Evolutionary conservation across 2,329 filamentous ascomycete genomes (phyloP).

Genomic region (Triangularia setosa): DNA sequence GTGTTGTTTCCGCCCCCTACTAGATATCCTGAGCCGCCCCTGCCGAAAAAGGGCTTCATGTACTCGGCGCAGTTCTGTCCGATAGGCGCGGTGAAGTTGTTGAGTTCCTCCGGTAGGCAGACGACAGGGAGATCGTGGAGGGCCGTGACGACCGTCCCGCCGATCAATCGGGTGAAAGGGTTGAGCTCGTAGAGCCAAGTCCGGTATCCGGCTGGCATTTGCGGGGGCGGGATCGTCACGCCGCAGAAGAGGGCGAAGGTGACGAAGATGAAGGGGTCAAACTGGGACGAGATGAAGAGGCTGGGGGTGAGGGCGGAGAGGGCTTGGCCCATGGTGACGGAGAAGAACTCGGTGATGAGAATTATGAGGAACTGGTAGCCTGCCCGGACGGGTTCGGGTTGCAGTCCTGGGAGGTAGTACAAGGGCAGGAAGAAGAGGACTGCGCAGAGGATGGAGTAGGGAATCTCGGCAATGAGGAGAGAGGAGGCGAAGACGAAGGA

Average conservation of each 20-base stretch:
- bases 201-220: slow-evolving; percentile 76
- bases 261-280: slow-evolving; percentile 80
- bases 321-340: slow-evolving; percentile 73
- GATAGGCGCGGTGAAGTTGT: slow-evolving; percentile 61
- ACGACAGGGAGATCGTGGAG: slow-evolving; percentile 61
- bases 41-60: slow-evolving; percentile 66
- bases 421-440: slow-evolving; percentile 77
- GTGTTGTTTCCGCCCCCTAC: slow-evolving; percentile 54
- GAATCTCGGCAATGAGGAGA: slow-evolving; percentile 79
- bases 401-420: slow-evolving; percentile 80
- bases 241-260: slow-evolving; percentile 84
- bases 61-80: slow-evolving; percentile 70
- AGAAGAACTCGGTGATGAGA: slow-evolving; percentile 78
- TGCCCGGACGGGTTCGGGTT: slow-evolving; percentile 57
- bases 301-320: slow-evolving; percentile 74
- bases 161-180: slow-evolving; percentile 77
- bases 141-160: slow-evolving; percentile 75
- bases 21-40: slow-evolving; percentile 69
- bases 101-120: slow-evolving; percentile 61
- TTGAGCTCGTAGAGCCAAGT: slow-evolving; percentile 79
- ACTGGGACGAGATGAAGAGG: slow-evolving; percentile 72
- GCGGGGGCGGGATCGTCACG: slow-evolving; percentile 72
- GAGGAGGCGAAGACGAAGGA: slow-evolving; percentile 72
- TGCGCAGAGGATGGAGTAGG: slow-evolving; percentile 76
- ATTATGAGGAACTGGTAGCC: slow-evolving; percentile 87